A percentile compares a stretch with the other conserved stretches of the same genome.
Conservation (phyloP, 2,329 filamentous ascomycete species). For the Periconia digitata region DNA sequence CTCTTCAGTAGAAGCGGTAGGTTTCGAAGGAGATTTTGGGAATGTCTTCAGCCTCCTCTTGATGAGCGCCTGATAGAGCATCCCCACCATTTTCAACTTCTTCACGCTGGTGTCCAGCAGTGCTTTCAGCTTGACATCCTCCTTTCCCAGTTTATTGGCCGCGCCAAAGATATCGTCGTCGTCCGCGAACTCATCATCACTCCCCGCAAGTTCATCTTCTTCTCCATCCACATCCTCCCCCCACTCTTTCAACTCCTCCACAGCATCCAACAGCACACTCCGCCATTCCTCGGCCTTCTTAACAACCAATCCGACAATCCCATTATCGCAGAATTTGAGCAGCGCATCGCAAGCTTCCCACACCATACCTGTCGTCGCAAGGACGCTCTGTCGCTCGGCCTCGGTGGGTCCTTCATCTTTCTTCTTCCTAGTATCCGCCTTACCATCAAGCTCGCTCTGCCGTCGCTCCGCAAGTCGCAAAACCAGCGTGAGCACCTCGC, state of each 20-base stretch:
- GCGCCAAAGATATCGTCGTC: slow-evolving; percentile 70
- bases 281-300: slow-evolving; percentile 72
- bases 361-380: slow-evolving; percentile 71
- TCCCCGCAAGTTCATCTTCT: slow-evolving; percentile 41
- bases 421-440: slow-evolving; percentile 1
- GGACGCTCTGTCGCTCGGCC: slow-evolving; percentile 46
- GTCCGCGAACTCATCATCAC: slow-evolving; percentile 50
- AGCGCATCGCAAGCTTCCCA: slow-evolving; percentile 84
- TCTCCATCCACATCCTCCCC: slow-evolving; percentile 69
- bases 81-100: slow-evolving; percentile 65
- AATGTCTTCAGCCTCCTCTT: slow-evolving; percentile 68
- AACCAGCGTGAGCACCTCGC: slow-evolving; percentile 62
- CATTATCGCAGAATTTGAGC: slow-evolving; percentile 63
- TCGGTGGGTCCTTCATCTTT: slow-evolving; percentile 25
- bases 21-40: slow-evolving; percentile 18
- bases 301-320: slow-evolving; percentile 70
- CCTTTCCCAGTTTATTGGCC: slow-evolving; percentile 58
- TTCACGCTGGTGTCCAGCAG: slow-evolving; percentile 66
- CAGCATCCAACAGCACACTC: slow-evolving; percentile 76
- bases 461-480: slow-evolving; percentile 58
- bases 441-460: slow-evolving; percentile 29
- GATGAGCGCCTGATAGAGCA: slow-evolving; percentile 69
- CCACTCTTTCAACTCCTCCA: slow-evolving; percentile 88
- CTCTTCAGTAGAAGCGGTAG: slow-evolving; percentile 9
- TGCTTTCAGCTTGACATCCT: slow-evolving; percentile 67